A percentile compares a stretch with the other conserved stretches of the same genome.
Conservation (phyloP, 108 stramenopile genomes). For the Craspedostauros australis region DNA sequence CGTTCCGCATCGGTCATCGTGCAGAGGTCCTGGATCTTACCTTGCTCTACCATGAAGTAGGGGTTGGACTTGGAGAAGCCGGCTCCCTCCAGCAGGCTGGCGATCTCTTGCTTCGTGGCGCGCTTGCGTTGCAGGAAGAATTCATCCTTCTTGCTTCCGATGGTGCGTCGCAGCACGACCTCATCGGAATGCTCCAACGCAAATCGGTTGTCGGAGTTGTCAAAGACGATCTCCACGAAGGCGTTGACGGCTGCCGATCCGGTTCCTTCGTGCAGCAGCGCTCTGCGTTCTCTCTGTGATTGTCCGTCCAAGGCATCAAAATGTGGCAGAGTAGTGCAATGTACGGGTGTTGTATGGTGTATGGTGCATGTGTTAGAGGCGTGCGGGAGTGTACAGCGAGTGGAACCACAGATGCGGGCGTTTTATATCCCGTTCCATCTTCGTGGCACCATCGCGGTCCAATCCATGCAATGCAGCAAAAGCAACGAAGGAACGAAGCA, state of each 20-base stretch:
- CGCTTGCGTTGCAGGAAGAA: slow-evolving; percentile 97
- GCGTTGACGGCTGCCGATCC: slow-evolving; percentile 88
- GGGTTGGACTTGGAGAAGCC: slow-evolving; percentile 98
- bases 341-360: background rate
- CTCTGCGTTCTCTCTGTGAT: slow-evolving; percentile 80
- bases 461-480: background rate
- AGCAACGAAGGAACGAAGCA: background rate
- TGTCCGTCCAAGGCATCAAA: background rate
- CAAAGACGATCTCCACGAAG: slow-evolving; percentile 98
- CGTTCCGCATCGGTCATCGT: slow-evolving; percentile 94
- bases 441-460: background rate
- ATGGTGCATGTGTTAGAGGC: background rate
- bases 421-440: background rate
- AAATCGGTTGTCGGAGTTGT: slow-evolving; percentile 94
- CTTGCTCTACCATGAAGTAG: slow-evolving; percentile 99
- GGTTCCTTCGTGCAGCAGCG: slow-evolving; percentile 88
- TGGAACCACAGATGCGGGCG: background rate
- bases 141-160: slow-evolving; percentile 99
- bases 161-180: slow-evolving; percentile 94
- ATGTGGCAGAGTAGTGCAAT: background rate
- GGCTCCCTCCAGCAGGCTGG: slow-evolving; percentile 91
- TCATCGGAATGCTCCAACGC: slow-evolving; percentile 88
- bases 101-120: slow-evolving; percentile 89
- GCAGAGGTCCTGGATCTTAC: slow-evolving; percentile 94
- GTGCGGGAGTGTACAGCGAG: background rate